These are phyloP conservation scores for Friedmanniomyces endolithicus DNA, from an alignment of 495 filamentous ascomycete genomes.

Conservation along the genomic window DNA sequence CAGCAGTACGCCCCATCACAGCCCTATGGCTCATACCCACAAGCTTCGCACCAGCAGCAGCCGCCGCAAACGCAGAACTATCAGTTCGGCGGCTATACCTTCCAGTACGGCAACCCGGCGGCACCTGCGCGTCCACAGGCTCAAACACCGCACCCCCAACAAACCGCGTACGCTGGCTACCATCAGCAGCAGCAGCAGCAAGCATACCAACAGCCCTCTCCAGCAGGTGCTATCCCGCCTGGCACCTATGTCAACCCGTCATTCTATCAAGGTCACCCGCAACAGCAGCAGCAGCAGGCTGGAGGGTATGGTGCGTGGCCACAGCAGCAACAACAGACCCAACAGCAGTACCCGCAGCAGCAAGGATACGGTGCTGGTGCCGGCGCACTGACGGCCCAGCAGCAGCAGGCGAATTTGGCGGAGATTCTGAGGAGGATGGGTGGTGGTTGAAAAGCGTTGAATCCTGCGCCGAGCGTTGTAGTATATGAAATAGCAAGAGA, in stretches of 20 bases:
- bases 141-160: background rate
- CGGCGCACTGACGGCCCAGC: background rate
- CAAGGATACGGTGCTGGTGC: slow-evolving; percentile 2
- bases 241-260: slow-evolving; percentile 16
- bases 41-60: background rate
- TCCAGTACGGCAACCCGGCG: slow-evolving; percentile 13
- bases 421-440: slow-evolving; percentile 10
- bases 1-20: background rate
- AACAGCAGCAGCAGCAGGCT: slow-evolving; percentile 3
- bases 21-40: background rate
- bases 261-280: slow-evolving; percentile 9
- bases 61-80: slow-evolving; percentile 5
- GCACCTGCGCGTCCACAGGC: background rate
- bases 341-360: slow-evolving; percentile 11
- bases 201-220: background rate
- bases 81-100: slow-evolving; percentile 18
- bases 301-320: too few relatives aligned
- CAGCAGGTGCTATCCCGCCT: background rate
- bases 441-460: background rate
- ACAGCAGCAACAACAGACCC: background rate
- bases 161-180: background rate
- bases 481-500: too few relatives aligned
- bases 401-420: slow-evolving; percentile 8
- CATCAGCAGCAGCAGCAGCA: background rate
- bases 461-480: too few relatives aligned